Evolutionary conservation across 1,284 basidiomycete species (phyloP), one percentile per base, ranked within the genome.

Genomic region (Jaminaea rosea): DNA sequence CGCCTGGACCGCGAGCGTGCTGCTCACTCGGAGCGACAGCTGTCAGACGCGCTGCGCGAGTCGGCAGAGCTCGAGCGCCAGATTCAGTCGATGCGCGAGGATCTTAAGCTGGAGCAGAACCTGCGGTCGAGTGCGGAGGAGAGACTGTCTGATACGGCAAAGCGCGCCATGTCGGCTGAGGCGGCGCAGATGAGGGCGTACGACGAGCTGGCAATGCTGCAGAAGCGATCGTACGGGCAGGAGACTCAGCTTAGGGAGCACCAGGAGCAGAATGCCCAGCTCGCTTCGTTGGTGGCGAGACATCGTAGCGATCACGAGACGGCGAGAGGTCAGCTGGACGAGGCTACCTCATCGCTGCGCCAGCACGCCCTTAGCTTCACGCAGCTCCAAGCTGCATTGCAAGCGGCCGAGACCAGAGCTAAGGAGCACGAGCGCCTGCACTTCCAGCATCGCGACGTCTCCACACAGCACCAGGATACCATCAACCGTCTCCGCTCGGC

Each of bases 331-430:
- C 83, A 88, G 73, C 77, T 92, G 13, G 84, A 88, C 27, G 61
- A 86, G 85, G 56, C 61, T 39, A 58, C 54, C 46, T 48, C 56
- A 29, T 59, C 56, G 26, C 78, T 89, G 26, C 88, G 90, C 47
- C 84, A 89, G 63, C 90, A 96, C 73, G 77, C 93, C 26, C 82
- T 83, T 23, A 83, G 90, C 1, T 79, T 98, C 49, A 87, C 90
- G 47, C 88, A 94, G 76, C 83, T 88, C 4, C 85, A 87, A 48
- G 77, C 78, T 11, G 88, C 89, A 0, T 78, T 98, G 47, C 78
- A 82, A 39, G 82, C 87, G 0, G 83, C 89, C 8, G 83, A 85
- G 3, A 76, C 80, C 3, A 84, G 90, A n/a, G 81, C 86, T 1
- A 80, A 83, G 17, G 91, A 97, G 74, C 80, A 92, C 34, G 87